Conservation (phyloP, 768 basidiomycete genomes). For the Phlegmacium glaucopus region DNA sequence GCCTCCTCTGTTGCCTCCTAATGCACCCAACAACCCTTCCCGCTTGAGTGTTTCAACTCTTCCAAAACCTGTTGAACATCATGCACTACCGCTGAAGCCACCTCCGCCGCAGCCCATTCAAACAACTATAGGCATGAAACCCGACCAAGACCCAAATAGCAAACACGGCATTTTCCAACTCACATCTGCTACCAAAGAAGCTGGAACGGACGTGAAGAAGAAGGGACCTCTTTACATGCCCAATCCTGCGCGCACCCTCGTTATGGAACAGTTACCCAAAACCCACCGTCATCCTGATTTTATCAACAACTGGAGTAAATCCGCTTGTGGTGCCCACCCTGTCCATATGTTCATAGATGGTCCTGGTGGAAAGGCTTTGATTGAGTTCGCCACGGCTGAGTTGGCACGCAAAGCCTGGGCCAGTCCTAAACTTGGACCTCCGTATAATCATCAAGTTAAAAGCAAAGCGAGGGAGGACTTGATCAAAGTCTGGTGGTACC, state of each 20-base stretch:
- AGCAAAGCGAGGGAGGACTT: constrained; percentile 42
- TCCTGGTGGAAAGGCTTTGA: constrained; percentile 40
- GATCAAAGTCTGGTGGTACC: constrained; percentile 50
- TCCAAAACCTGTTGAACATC: constrained; percentile 9
- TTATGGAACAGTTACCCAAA: constrained; percentile 56
- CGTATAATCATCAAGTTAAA: constrained; percentile 32
- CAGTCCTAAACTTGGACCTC: constrained; percentile 42
- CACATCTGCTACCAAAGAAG: constrained; percentile 19
- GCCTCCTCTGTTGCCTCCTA: constrained; percentile 3
- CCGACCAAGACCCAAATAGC: constrained; percentile 41
- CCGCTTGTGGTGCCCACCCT: constrained; percentile 33
- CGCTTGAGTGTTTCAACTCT: constrained; percentile 8
- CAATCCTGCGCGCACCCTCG: constrained; percentile 47
- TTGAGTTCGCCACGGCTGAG: constrained; percentile 47
- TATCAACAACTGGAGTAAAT: constrained; percentile 40
- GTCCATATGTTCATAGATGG: constrained; percentile 40
- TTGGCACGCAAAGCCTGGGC: constrained; percentile 46
- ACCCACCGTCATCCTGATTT: constrained; percentile 39
- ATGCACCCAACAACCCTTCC: constrained; percentile 4
- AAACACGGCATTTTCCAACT: constrained; percentile 45
- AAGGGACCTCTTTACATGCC: constrained; percentile 31
- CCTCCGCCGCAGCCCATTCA: constrained; percentile 11
- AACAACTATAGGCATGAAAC: constrained; percentile 41
- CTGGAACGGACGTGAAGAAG: constrained; percentile 13
- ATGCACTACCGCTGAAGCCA: constrained; percentile 16